Percentiles rank a stretch among this genome's conserved stretches.
phyloP scores from a whole-genome alignment of 2,329 filamentous ascomycete species.

The Pseudogymnoascus sp. region DNA sequence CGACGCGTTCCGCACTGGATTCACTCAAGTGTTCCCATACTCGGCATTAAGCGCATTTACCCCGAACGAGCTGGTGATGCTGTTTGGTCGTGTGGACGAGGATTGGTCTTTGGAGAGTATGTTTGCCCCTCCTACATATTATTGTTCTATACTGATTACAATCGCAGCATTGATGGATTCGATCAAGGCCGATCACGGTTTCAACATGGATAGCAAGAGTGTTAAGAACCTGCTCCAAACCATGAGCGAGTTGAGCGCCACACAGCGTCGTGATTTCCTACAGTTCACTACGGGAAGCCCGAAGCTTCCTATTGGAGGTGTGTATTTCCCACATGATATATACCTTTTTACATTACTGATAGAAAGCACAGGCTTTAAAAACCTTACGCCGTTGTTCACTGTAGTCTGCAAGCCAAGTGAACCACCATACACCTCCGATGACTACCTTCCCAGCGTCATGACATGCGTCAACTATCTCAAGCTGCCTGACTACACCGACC shows the following conservation, averaged over 20 bases:
- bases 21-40: slow-evolving; percentile 95
- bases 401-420: slow-evolving; percentile 99
- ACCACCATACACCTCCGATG: slow-evolving; percentile 83
- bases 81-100: slow-evolving; percentile 88
- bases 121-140: slow-evolving; percentile 28
- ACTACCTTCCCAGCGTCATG: slow-evolving; percentile 99
- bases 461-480: slow-evolving; percentile 99
- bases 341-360: slow-evolving; percentile 27
- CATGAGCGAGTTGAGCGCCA: slow-evolving; percentile 75
- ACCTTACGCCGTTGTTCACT: slow-evolving; percentile 94
- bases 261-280: slow-evolving; percentile 82
- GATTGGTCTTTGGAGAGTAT: slow-evolving; percentile 97
- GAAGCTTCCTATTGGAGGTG: slow-evolving; percentile 96
- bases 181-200: slow-evolving; percentile 96
- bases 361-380: slow-evolving; percentile 70
- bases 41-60: slow-evolving; percentile 88
- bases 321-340: slow-evolving; percentile 27
- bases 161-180: slow-evolving; percentile 81
- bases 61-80: slow-evolving; percentile 84
- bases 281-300: slow-evolving; percentile 98
- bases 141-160: slow-evolving; percentile 17
- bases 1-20: slow-evolving; percentile 82
- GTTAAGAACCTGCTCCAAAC: slow-evolving; percentile 87
- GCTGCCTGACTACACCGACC: slow-evolving; percentile 81
- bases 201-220: slow-evolving; percentile 95